phyloP scores from a whole-genome alignment of 2,329 filamentous ascomycete species.

The Neonectria sp. region DNA sequence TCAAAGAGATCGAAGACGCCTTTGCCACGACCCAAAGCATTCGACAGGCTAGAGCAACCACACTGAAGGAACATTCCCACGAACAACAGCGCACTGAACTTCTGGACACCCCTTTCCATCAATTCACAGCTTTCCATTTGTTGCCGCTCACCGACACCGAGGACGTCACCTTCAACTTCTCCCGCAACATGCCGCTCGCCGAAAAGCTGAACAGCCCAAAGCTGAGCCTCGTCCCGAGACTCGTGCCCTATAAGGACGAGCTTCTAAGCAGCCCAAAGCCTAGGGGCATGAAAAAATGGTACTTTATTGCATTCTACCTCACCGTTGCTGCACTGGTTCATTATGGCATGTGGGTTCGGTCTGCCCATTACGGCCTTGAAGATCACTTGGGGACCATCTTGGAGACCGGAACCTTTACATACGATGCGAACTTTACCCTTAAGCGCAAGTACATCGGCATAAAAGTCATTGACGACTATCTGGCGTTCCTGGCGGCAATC shows the following conservation, averaged over 20 bases:
- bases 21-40: constrained; percentile 22
- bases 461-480: constrained; percentile 21
- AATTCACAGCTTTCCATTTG: constrained; percentile 15
- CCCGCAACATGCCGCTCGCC: constrained; percentile 26
- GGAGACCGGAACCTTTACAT: constrained; percentile 9
- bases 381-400: constrained; percentile 8
- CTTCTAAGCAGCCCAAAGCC: constrained; percentile 12
- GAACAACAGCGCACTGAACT: constrained; percentile 21
- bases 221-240: constrained; percentile 10
- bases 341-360: constrained; percentile 23
- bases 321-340: constrained; percentile 14
- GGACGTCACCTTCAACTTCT: constrained; percentile 27
- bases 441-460: constrained; percentile 22
- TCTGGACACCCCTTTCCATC: constrained; percentile 20
- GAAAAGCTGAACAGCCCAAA: constrained; percentile 24
- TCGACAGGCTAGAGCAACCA: constrained; percentile 17
- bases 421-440: constrained; percentile 5
- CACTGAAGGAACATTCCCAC: constrained; percentile 19
- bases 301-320: constrained; percentile 22
- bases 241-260: constrained; percentile 29
- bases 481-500: constrained; percentile 13
- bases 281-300: constrained; percentile 14
- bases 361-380: constrained; percentile 13
- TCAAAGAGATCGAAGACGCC: constrained; percentile 6
- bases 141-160: constrained; percentile 21